Evolutionary conservation across 768 basidiomycete species (phyloP).

Genomic region (Russula lepida): DNA sequence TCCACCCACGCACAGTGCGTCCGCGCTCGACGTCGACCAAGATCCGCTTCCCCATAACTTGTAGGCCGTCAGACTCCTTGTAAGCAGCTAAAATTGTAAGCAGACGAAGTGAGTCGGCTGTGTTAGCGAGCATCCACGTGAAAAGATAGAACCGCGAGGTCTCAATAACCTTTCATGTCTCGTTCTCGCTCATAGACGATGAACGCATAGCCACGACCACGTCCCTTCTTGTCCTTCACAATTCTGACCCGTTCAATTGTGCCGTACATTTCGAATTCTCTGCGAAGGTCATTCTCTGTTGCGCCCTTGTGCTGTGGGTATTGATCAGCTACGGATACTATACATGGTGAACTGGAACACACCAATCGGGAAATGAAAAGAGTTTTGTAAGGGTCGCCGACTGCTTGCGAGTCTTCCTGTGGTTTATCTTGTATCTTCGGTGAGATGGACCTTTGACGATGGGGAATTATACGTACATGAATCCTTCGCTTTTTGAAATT

Average conservation of each 20-base stretch:
- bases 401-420: conserved; percentile 79
- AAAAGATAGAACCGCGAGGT: conserved; percentile 9
- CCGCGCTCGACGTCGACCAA: conserved; percentile 98
- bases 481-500: conserved; percentile 75
- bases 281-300: conserved; percentile 83
- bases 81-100: conserved; percentile 60
- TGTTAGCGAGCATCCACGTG: conserved; percentile 19
- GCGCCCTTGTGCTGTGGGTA: conserved; percentile 73
- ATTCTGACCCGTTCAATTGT: conserved; percentile 91
- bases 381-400: conserved; percentile 97
- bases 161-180: conserved; percentile 89
- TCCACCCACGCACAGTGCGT: conserved; percentile 97
- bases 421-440: conserved; percentile 64
- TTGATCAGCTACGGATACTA: conserved; percentile 10
- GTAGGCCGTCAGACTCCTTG: conserved; percentile 96
- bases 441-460: not conserved
- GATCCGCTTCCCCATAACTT: conserved; percentile 93
- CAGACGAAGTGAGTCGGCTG: conserved; percentile 23
- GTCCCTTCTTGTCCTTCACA: conserved; percentile 83
- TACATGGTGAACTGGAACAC: conserved; percentile 19
- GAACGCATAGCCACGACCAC: conserved; percentile 90
- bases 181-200: conserved; percentile 96
- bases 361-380: conserved; percentile 93
- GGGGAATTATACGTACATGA: conserved; percentile 50
- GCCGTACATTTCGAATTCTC: conserved; percentile 94